These are phyloP conservation scores for Arthrinium phaeospermum DNA, from an alignment of 2,329 filamentous ascomycete genomes.

Conservation along the genomic window DNA sequence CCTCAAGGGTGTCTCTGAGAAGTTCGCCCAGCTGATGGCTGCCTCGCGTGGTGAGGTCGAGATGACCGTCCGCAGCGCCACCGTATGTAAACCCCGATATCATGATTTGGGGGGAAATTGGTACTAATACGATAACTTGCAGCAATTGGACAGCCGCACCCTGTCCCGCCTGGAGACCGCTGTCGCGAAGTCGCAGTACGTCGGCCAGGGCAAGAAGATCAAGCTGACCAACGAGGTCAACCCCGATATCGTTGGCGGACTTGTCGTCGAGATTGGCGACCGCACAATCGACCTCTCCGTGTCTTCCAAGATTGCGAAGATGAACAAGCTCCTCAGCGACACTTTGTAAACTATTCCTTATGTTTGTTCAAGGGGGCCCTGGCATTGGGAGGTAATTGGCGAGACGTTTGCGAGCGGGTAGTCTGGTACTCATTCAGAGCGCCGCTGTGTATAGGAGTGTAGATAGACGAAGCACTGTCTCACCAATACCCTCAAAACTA, in stretches of 20 bases:
- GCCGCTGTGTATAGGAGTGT: constrained; percentile 40
- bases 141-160: constrained; percentile 88
- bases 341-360: constrained; percentile 76
- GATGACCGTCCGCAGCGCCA: constrained; percentile 86
- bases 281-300: constrained; percentile 98
- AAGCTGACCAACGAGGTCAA: constrained; percentile 97
- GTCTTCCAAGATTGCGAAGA: constrained; percentile 91
- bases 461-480: constrained; percentile 40
- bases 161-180: constrained; percentile 85
- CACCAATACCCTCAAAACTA: constrained; percentile 17
- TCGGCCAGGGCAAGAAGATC: constrained; percentile 93
- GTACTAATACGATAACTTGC: constrained; percentile 32
- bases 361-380: constrained; percentile 27
- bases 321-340: constrained; percentile 99
- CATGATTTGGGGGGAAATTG: not conserved
- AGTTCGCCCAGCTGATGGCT: constrained; percentile 87
- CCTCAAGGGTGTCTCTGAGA: constrained; percentile 80
- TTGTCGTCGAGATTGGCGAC: constrained; percentile 96
- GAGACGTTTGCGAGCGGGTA: constrained; percentile 29
- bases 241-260: constrained; percentile 90
- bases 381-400: constrained; percentile 20
- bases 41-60: constrained; percentile 93
- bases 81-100: constrained; percentile 62
- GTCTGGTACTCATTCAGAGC: constrained; percentile 29
- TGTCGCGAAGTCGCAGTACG: constrained; percentile 87